Evolutionary conservation across 306 rosid genomes (phyloP).

Genomic region (Trichosanthes truncata): DNA sequence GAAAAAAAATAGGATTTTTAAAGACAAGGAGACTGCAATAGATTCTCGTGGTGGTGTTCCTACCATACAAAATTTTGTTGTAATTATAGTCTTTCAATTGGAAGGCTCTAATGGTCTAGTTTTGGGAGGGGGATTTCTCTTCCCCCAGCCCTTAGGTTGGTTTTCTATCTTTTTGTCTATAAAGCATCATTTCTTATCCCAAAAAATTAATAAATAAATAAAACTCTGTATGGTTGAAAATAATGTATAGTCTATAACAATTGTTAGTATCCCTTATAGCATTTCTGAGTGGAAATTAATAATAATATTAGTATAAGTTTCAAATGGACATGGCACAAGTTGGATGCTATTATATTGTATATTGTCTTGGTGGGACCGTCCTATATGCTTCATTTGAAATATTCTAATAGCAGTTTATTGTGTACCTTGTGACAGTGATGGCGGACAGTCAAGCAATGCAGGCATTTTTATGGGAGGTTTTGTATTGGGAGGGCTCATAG

Average conservation of each 20-base stretch:
- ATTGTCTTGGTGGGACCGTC: not conserved
- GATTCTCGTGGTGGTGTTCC: not conserved
- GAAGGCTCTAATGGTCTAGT: not conserved
- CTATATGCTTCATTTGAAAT: conserved; percentile 1
- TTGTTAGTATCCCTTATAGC: not conserved
- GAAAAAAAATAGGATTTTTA: not conserved
- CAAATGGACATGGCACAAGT: not conserved
- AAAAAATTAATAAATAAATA: not conserved
- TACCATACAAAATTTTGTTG: not conserved
- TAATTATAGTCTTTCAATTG: not conserved
- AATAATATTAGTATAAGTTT: not conserved
- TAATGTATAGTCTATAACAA: not conserved
- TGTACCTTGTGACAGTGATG: conserved; percentile 41
- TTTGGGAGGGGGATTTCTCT: not conserved
- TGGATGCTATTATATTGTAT: not conserved
- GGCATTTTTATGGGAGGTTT: conserved; percentile 86
- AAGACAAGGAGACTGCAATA: not conserved
- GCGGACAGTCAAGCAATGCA: conserved; percentile 60
- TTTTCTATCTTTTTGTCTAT: not conserved
- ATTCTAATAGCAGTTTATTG: conserved; percentile 17
- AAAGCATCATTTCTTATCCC: not conserved
- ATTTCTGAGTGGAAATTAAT: not conserved
- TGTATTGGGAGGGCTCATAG: conserved; percentile 83
- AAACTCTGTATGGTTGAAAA: not conserved
- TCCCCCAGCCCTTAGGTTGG: not conserved